Conservation (phyloP, 2,329 filamentous ascomycete species). For the Coniella vitis region DNA sequence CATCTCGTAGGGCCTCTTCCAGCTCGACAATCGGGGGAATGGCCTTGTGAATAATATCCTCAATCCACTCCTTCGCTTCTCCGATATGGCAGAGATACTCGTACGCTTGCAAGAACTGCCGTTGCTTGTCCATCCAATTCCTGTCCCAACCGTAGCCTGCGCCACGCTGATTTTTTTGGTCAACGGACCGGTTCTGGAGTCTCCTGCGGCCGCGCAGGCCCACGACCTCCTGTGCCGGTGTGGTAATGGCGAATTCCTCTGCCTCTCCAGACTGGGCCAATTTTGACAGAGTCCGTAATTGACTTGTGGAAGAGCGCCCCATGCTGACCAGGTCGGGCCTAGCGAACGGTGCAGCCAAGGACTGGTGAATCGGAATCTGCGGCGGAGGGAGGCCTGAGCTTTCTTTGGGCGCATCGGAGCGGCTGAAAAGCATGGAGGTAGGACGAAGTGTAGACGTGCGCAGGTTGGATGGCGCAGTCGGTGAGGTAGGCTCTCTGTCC, state of each 20-base stretch:
- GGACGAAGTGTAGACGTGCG: conserved; percentile 37
- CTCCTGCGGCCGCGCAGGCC: conserved; percentile 79
- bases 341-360: conserved; percentile 43
- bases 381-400: conserved; percentile 26
- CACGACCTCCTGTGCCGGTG: conserved; percentile 75
- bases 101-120: conserved; percentile 93
- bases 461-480: conserved; percentile 36
- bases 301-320: conserved; percentile 81
- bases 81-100: conserved; percentile 98
- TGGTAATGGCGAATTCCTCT: conserved; percentile 75
- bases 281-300: conserved; percentile 80
- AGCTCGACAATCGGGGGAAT: conserved; percentile 91
- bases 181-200: conserved; percentile 60
- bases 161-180: conserved; percentile 37
- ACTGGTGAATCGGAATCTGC: conserved; percentile 30
- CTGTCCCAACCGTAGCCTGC: conserved; percentile 66
- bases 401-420: conserved; percentile 45
- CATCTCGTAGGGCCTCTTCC: conserved; percentile 86
- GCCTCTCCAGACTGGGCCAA: conserved; percentile 68
- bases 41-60: conserved; percentile 74
- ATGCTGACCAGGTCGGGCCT: conserved; percentile 73
- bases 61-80: conserved; percentile 98
- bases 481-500: conserved; percentile 35
- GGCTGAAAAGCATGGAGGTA: conserved; percentile 55
- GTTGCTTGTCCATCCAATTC: conserved; percentile 99